phyloP scores from a whole-genome alignment of 345 rosid genomes.

The Limnanthes douglasii region DNA sequence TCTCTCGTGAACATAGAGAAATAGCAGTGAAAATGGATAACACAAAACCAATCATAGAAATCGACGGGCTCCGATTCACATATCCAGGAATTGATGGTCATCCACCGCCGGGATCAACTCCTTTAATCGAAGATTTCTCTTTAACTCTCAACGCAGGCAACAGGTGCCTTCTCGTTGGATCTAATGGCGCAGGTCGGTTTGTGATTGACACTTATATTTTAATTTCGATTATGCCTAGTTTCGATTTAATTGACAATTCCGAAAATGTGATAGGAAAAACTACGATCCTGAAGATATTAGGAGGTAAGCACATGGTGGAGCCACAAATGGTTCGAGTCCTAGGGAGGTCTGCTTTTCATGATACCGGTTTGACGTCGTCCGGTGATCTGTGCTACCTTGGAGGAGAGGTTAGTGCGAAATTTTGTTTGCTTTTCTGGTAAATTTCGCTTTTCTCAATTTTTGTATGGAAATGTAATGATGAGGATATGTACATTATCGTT shows the following conservation, averaged over 20 bases:
- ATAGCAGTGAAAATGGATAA: conserved; percentile 22
- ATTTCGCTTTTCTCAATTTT: too few species aligned
- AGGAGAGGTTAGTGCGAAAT: conserved; percentile 50
- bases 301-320: conserved; percentile 98
- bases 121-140: conserved; percentile 57
- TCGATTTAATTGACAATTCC: not conserved
- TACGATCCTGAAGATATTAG: conserved; percentile 78
- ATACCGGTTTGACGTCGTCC: conserved; percentile 64
- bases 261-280: conserved; percentile 53
- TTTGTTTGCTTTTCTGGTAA: not conserved
- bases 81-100: conserved; percentile 95
- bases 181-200: conserved; percentile 82
- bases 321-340: conserved; percentile 83
- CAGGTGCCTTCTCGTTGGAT: conserved; percentile 93
- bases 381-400: conserved; percentile 95
- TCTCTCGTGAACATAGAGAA: not conserved
- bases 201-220: not conserved
- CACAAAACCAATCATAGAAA: conserved; percentile 35
- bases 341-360: conserved; percentile 88
- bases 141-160: conserved; percentile 46
- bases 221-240: not conserved
- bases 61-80: conserved; percentile 72
- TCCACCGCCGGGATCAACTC: conserved; percentile 75
- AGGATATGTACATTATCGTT: too few species aligned
- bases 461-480: too few species aligned